phyloP scores from a whole-genome alignment of 2,329 filamentous ascomycete genomes.

The Fusarium guadeloupense region DNA sequence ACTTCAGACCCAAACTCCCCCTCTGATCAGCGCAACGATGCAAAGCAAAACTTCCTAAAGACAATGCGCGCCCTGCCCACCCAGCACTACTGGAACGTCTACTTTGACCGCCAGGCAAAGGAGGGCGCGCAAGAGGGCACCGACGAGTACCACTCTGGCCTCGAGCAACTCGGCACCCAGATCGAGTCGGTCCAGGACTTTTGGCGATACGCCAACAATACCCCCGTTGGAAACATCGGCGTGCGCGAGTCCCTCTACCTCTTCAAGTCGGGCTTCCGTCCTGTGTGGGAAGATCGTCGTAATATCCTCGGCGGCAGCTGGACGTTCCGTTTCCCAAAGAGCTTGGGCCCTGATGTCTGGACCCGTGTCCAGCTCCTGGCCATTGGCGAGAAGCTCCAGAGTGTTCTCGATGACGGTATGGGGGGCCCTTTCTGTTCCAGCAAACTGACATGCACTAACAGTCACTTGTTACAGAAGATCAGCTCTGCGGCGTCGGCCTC shows the following conservation, averaged over 20 bases:
- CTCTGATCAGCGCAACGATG: conserved; percentile 77
- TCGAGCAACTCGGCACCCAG: conserved; percentile 70
- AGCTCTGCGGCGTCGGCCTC: conserved; percentile 89
- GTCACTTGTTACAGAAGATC: conserved; percentile 66
- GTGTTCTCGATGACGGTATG: conserved; percentile 74
- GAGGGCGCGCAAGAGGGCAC: conserved; percentile 51
- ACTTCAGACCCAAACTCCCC: conserved; percentile 71
- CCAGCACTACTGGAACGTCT: conserved; percentile 83
- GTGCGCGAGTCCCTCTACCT: conserved; percentile 82
- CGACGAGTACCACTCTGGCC: conserved; percentile 61
- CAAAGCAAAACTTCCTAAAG: conserved; percentile 85
- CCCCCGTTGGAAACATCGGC: conserved; percentile 77
- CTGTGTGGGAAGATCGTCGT: conserved; percentile 85
- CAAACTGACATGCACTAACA: conserved; percentile 16
- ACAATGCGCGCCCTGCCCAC: conserved; percentile 76
- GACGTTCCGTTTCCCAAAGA: conserved; percentile 90
- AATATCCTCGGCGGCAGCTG: conserved; percentile 88
- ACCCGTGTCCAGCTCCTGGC: conserved; percentile 83
- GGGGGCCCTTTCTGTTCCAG: not conserved
- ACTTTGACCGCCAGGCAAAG: conserved; percentile 65
- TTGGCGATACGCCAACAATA: conserved; percentile 85
- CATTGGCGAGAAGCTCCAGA: conserved; percentile 82
- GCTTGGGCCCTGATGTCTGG: conserved; percentile 77
- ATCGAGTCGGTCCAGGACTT: conserved; percentile 87
- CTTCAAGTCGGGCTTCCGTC: conserved; percentile 80